phyloP scores from a whole-genome alignment of 345 rosid species.

The Pugionium dolabratum region DNA sequence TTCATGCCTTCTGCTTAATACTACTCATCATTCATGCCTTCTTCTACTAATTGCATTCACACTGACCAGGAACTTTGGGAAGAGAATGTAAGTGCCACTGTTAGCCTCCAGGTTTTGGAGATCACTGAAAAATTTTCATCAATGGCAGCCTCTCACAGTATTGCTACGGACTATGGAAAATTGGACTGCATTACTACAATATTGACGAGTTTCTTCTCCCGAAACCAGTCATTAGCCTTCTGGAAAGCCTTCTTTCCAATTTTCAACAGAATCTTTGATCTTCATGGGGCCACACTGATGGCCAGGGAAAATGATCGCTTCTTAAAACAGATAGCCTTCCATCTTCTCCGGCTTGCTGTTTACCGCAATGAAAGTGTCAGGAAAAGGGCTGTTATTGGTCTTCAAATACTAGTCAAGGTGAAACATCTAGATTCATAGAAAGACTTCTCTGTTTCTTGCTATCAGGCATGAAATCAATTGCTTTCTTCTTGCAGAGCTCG shows the following conservation, averaged over 20 bases:
- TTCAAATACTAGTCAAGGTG: constrained; percentile 93
- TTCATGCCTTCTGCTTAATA: constrained; percentile 19
- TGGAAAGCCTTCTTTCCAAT: constrained; percentile 90
- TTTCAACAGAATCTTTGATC: constrained; percentile 73
- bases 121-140: constrained; percentile 79
- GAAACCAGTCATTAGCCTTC: constrained; percentile 87
- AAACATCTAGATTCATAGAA: constrained; percentile 35
- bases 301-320: constrained; percentile 99
- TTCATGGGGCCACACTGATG: constrained; percentile 95
- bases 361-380: constrained; percentile 91
- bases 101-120: constrained; percentile 97
- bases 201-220: constrained; percentile 83
- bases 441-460: constrained; percentile 27
- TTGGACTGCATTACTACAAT: constrained; percentile 91
- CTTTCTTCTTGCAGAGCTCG: constrained; percentile 75
- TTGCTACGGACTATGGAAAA: constrained; percentile 97
- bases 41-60: constrained; percentile 26
- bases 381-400: constrained; percentile 93
- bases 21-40: constrained; percentile 21
- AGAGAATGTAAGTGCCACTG: constrained; percentile 96
- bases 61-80: constrained; percentile 95
- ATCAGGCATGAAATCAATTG: constrained; percentile 16
- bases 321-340: constrained; percentile 95
- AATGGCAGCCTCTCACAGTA: constrained; percentile 85
- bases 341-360: constrained; percentile 94